Percentiles rank a stretch among this genome's conserved stretches.
These are phyloP conservation scores for Aspergillus leporis DNA, from an alignment of 495 filamentous ascomycete species.

Conservation along the genomic window DNA sequence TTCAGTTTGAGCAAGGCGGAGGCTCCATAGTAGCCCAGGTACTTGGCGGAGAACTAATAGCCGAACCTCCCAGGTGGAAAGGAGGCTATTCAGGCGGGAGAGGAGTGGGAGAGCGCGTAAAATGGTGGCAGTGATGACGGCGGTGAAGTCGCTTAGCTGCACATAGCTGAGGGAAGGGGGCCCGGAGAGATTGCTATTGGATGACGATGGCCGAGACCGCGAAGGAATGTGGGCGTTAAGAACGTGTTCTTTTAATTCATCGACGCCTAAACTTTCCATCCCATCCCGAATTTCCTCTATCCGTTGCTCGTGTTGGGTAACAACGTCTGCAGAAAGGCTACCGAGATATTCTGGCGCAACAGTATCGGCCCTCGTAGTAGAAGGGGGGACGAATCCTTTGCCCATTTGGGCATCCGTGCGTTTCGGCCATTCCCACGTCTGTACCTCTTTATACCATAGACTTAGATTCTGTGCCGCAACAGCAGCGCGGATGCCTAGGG, in stretches of 20 bases:
- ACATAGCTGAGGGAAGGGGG: slow-evolving; percentile 56
- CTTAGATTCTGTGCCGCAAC: slow-evolving; percentile 71
- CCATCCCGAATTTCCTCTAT: slow-evolving; percentile 75
- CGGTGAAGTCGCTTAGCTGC: slow-evolving; percentile 79
- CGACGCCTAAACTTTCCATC: slow-evolving; percentile 78
- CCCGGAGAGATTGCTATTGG: slow-evolving; percentile 52
- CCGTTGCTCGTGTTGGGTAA: slow-evolving; percentile 67
- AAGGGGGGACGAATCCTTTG: slow-evolving; percentile 59
- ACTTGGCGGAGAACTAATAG: slow-evolving; percentile 70
- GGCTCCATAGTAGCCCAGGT: slow-evolving; percentile 64
- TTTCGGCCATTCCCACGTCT: slow-evolving; percentile 71
- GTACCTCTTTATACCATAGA: slow-evolving; percentile 76
- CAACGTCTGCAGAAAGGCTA: slow-evolving; percentile 60
- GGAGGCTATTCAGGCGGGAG: slow-evolving; percentile 65
- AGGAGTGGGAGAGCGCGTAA: slow-evolving; percentile 82
- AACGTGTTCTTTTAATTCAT: slow-evolving; percentile 88
- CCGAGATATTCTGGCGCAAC: slow-evolving; percentile 61
- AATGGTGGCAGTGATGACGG: slow-evolving; percentile 84
- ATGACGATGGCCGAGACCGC: slow-evolving; percentile 54
- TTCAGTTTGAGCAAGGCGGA: slow-evolving; percentile 63
- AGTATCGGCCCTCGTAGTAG: slow-evolving; percentile 13
- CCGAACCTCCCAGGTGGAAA: slow-evolving; percentile 76
- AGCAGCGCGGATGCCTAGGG: slow-evolving; percentile 72
- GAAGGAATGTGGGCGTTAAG: slow-evolving; percentile 71
- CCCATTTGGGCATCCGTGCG: slow-evolving; percentile 35